Evolutionary conservation across 192 early-diverging fungal genomes (phyloP).

Genomic region (Coemansia nantahalensis): DNA sequence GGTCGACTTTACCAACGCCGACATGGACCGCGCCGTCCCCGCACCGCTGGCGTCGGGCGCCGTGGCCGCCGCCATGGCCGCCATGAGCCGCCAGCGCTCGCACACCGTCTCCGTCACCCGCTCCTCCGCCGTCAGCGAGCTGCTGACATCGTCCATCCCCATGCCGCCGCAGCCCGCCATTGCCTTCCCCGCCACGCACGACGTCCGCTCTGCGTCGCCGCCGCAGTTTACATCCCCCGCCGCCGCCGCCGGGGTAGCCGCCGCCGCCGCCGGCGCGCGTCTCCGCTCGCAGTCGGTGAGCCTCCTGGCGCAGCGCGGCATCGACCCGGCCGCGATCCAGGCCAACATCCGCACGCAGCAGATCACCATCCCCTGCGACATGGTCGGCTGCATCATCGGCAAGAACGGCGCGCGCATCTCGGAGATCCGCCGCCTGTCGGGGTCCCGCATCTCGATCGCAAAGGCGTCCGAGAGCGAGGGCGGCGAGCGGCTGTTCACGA

Average conservation of each 20-base stretch:
- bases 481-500: constrained; percentile 88
- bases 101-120: constrained; percentile 53
- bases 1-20: constrained; percentile 42
- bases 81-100: constrained; percentile 51
- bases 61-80: constrained; percentile 25
- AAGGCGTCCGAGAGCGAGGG: constrained; percentile 74
- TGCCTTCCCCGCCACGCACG: constrained; percentile 26
- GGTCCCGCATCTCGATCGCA: constrained; percentile 87
- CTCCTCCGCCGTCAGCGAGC: constrained; percentile 17
- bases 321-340: constrained; percentile 38
- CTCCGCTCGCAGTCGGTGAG: constrained; percentile 54
- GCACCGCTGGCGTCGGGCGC: constrained; percentile 9
- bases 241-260: constrained; percentile 2
- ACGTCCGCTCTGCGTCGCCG: constrained; percentile 27
- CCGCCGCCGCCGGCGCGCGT: constrained; percentile 28
- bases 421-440: constrained; percentile 76
- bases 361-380: constrained; percentile 90
- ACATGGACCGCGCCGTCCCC: constrained; percentile 27
- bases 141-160: constrained; percentile 47
- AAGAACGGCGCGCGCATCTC: constrained; percentile 83
- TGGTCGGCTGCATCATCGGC: constrained; percentile 98
- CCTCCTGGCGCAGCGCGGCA: constrained; percentile 45
- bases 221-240: constrained; percentile 1
- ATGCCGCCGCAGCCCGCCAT: constrained; percentile 38
- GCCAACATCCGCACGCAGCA: constrained; percentile 74